Evolutionary conservation across 2,329 filamentous ascomycete species (phyloP).

Genomic region (Arthrobotrys iridis): DNA sequence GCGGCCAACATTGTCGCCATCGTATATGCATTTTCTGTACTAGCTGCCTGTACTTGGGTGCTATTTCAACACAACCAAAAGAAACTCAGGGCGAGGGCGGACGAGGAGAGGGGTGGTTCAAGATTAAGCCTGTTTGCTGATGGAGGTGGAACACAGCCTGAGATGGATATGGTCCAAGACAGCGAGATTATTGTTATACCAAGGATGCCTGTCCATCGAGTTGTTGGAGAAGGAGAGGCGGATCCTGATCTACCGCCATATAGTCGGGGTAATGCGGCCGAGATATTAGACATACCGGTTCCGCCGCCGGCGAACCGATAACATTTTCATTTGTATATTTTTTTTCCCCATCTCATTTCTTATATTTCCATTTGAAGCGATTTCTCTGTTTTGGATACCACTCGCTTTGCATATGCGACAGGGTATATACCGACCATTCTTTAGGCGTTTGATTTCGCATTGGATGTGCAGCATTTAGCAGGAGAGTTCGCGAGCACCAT

Average conservation of each 20-base stretch:
- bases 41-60: constrained; percentile 38
- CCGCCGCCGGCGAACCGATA: constrained; percentile 28
- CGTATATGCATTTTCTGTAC: constrained; percentile 45
- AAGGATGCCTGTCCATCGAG: constrained; percentile 45
- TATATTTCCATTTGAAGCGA: constrained; percentile 11
- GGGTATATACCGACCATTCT: constrained; percentile 13
- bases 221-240: constrained; percentile 41
- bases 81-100: constrained; percentile 15
- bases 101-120: constrained; percentile 30
- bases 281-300: constrained; percentile 38
- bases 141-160: constrained; percentile 8
- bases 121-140: constrained; percentile 22
- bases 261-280: constrained; percentile 21
- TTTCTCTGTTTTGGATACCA: constrained; percentile 38
- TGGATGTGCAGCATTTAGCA: not conserved
- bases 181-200: constrained; percentile 53
- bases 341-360: not conserved
- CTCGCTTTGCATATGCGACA: constrained; percentile 10
- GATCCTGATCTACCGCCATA: constrained; percentile 50
- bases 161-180: constrained; percentile 50
- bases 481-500: not conserved
- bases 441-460: constrained; percentile 20
- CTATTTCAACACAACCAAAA: constrained; percentile 47
- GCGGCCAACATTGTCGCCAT: constrained; percentile 50
- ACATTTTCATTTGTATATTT: constrained; percentile 17